Evolutionary conservation across 192 early-diverging fungal species (phyloP), one percentile per base, ranked within the genome.

Genomic region (Coemansia sp.): DNA sequence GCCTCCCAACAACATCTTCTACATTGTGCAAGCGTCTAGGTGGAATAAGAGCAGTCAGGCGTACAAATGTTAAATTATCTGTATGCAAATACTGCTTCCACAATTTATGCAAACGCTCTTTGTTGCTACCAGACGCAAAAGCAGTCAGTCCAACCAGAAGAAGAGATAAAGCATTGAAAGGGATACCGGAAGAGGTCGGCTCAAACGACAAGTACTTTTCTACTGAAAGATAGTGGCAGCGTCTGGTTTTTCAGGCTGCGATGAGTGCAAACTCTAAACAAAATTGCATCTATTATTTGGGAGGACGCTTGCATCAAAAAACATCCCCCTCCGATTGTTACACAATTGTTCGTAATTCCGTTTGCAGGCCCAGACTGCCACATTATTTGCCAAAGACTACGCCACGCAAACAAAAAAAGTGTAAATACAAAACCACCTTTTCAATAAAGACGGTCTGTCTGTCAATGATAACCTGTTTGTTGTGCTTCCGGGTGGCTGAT

Each of bases 331-430:
- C 8, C 43, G 4, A 54, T 54, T 54, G 52, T 54, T 6, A 1
- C 4, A 54, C 52, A 54, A 54, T 54, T 21, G 21, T 54, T 54
- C 4, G 1, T 54, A 1, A 26, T 54, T 54, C 15, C 8, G 15
- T 54, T 54, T 26, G 21, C 52, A 54, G 52, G 19, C 21, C 52
- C 52, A 21, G 23, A 21, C 13, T 44, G 43, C 43, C 48, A 16
- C n/a, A 50, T 50, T 50, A 18, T 50, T 50, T 18, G 21, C 1
- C 3, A 26, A 54, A 54, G 13, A 3, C 43, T 12, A 21, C 52
- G 52, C 52, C 52, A 54, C 52, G 13, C 13, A 54, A 54, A 54
- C 52, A 54, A 54, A 54, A 54, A 23, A 19, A n/a, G 54, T 21
- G 54, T 4, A 0, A 56, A 21, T 37, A 26, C 52, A 54, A 26